Base-by-base conservation (phyloP, 371 early-diverging fungal species). In the Cokeromyces recurvatus region DNA sequence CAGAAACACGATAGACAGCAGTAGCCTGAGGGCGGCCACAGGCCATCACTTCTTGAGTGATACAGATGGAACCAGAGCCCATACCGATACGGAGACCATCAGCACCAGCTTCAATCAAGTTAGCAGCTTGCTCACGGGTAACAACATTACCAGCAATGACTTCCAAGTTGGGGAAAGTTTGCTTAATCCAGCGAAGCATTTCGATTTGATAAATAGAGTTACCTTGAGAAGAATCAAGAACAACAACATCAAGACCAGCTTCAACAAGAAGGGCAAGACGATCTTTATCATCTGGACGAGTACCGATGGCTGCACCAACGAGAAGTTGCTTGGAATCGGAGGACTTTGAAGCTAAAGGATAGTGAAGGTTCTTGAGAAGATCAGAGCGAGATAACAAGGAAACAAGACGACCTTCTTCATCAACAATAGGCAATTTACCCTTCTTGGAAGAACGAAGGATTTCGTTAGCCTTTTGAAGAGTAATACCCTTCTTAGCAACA, bases 11-110 rank as follows among this genome's bases (percentile, higher is more conserved):
- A 77, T 81, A 94, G 36, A 97, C 97, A 32, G 94, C 96, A 14
- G 95, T 95, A 8, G 90, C 97, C 64, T 95, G 96, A 36, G 96
- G 95, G 55, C 96, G 86, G 59, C 96, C 97, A 54, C 92, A 93
- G 15, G 96, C 96, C 94, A 95, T 95, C 57, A 95, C 94, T 74
- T 95, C 96, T 63, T 97, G 96, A 20, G 97, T 97, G 51, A 95
- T 97, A 81, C 97, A 97, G 66, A 97, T 97, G 23, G 90, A 90
- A 8, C 97, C 97, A 51, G 87, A 87, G 25, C 97, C 95, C 97
- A 97, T 97, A 51, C 97, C 97, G 38, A 97, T 83, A 57, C 93
- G 86, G 43, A 97, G 77, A 44, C 88, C 95, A 62, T 97, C 97
- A 36, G 93, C 96, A 53, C 96, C 97, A 32, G 95, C 96, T 14